Conservation (phyloP, 805 yeast species). For the Cyberlindnera veronae region DNA sequence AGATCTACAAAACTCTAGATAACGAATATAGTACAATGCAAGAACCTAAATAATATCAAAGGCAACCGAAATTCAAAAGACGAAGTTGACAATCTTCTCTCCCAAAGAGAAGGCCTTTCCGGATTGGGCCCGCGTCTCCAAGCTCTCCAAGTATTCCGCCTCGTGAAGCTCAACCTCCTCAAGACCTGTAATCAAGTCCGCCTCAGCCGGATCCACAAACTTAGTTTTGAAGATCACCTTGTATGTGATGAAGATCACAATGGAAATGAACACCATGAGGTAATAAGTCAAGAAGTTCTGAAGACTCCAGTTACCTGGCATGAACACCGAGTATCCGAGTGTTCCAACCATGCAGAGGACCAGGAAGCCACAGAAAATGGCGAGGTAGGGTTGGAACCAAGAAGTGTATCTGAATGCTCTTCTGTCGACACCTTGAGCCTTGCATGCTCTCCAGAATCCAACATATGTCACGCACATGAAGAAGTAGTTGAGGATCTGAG, state of each 20-base stretch:
- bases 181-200: slow-evolving; percentile 52
- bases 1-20: too few species aligned
- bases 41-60: too few species aligned
- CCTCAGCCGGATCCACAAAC: slow-evolving; percentile 42
- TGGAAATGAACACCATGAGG: slow-evolving; percentile 61
- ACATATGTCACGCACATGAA: slow-evolving; percentile 57
- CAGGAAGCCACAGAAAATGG: slow-evolving; percentile 43
- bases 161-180: slow-evolving; percentile 61
- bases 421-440: slow-evolving; percentile 45
- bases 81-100: not conserved
- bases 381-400: slow-evolving; percentile 58
- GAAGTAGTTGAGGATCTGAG: slow-evolving; percentile 58
- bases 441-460: slow-evolving; percentile 59
- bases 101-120: not conserved
- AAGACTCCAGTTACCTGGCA: slow-evolving; percentile 66
- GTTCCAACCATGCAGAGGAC: slow-evolving; percentile 50
- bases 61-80: slow-evolving; percentile 1
- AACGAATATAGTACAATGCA: too few species aligned
- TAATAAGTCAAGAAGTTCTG: slow-evolving; percentile 66
- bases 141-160: slow-evolving; percentile 20
- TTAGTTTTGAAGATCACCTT: slow-evolving; percentile 46
- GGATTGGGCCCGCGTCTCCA: not conserved
- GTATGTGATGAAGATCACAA: slow-evolving; percentile 45
- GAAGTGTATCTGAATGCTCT: slow-evolving; percentile 44
- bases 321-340: slow-evolving; percentile 68